phyloP scores from a whole-genome alignment of 1,284 basidiomycete species.

The Apiotrichum siamense region DNA sequence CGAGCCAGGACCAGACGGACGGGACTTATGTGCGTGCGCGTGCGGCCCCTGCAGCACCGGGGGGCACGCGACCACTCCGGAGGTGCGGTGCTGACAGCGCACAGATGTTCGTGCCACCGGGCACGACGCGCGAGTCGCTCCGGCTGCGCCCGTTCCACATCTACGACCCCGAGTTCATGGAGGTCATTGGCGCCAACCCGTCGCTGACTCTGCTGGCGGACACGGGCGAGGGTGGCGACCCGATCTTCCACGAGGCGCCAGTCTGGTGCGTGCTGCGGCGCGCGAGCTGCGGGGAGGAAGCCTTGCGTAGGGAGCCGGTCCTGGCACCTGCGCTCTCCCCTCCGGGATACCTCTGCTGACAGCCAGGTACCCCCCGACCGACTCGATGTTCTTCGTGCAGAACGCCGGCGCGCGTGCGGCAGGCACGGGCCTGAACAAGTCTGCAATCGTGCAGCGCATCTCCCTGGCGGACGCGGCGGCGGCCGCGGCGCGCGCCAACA shows the following conservation, averaged over 20 bases:
- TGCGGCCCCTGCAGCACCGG: too few relatives aligned
- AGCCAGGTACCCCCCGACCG: conserved; percentile 50
- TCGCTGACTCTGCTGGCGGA: conserved; percentile 56
- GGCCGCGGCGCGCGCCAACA: conserved; percentile 8
- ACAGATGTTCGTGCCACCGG: conserved; percentile 40
- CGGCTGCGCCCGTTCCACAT: conserved; percentile 55
- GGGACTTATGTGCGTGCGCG: conserved; percentile 30
- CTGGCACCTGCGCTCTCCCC: background rate
- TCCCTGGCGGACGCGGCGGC: conserved; percentile 44
- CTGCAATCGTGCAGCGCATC: conserved; percentile 50
- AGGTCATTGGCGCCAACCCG: conserved; percentile 57
- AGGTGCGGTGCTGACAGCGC: background rate
- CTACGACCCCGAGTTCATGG: conserved; percentile 58
- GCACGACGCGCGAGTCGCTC: conserved; percentile 22
- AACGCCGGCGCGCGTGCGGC: conserved; percentile 50
- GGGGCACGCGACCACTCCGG: too few relatives aligned
- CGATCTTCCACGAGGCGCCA: conserved; percentile 68
- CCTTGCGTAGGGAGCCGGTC: background rate
- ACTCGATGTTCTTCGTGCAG: conserved; percentile 56
- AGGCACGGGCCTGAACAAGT: conserved; percentile 49
- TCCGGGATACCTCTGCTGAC: background rate
- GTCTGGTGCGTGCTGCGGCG: conserved; percentile 53
- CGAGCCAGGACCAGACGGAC: conserved; percentile 22
- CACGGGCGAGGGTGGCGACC: conserved; percentile 49
- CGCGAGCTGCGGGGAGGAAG: too few relatives aligned